Conservation (phyloP, 106 monocot species). For the Agapanthus africanus region DNA sequence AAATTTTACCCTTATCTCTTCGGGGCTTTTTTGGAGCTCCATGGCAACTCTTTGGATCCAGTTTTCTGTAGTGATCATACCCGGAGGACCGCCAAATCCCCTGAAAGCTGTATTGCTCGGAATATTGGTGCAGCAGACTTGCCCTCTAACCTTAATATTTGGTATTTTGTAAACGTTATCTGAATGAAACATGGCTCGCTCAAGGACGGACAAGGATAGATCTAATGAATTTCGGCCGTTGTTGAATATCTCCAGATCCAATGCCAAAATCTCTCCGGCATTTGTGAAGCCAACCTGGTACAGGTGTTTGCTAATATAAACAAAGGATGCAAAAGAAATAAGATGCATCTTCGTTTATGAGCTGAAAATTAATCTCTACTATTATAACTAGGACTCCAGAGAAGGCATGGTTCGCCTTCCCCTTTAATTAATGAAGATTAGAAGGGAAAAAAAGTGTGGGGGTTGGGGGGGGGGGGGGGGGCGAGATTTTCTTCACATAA, state of each 20-base stretch:
- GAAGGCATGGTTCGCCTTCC: too few species aligned
- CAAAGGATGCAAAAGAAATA: too few species aligned
- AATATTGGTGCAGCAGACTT: slow-evolving; percentile 87
- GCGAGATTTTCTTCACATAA: too few species aligned
- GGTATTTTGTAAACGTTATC: slow-evolving; percentile 90
- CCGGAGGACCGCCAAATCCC: slow-evolving; percentile 98
- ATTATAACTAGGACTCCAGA: too few species aligned
- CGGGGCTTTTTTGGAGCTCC: slow-evolving; percentile 74
- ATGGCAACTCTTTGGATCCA: slow-evolving; percentile 80
- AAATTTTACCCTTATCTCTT: slow-evolving; percentile 73
- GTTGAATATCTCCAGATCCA: slow-evolving; percentile 84
- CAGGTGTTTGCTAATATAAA: too few species aligned
- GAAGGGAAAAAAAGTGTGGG: too few species aligned
- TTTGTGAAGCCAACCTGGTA: slow-evolving; percentile 86
- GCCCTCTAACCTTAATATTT: slow-evolving; percentile 64
- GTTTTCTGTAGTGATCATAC: slow-evolving; percentile 84
- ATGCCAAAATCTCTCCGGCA: slow-evolving; percentile 66
- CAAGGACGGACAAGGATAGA: slow-evolving; percentile 66
- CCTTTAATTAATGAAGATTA: too few species aligned
- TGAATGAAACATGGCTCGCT: slow-evolving; percentile 84
- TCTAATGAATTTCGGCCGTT: slow-evolving; percentile 90
- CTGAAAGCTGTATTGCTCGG: slow-evolving; percentile 96
- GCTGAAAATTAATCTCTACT: too few species aligned
- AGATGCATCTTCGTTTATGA: too few species aligned
- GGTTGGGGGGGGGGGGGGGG: too few species aligned